Base-by-base conservation (phyloP, 805 yeast species). In the Dipodascus geniculatus region DNA sequence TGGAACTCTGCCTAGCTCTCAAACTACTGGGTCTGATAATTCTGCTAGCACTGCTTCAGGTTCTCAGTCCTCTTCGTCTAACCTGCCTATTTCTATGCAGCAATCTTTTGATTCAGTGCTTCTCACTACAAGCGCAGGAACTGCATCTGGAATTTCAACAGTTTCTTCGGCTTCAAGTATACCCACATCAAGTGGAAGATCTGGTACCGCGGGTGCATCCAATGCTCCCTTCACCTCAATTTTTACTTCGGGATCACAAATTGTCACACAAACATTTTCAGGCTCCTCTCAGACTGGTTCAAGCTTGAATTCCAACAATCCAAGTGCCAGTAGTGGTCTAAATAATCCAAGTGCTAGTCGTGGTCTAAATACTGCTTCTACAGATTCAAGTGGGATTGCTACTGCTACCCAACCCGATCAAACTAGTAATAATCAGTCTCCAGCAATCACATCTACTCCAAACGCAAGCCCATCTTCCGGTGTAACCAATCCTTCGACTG, bases 401-500 rank as follows among this genome's bases (percentile, higher is more conserved):
- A 28, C 33, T 6, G 33, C 6, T 6, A 28, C 33, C 11, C 33
- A 28, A 28, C 33, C 33, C 6, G 33, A 28, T 28, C 33, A 28
- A 28, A 47, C 33, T 3, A 20, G 23, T 6, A 19, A 35, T 20
- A 42, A 4, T 20, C 23, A 20, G 8, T 31, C 42, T 49, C 17
- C 22, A 6, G 6, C 23, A 3, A 4, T 31, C 11, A 31, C 17
- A 14, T 23, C 38, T n/a, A 22, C 24, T 23, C 17, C 55, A 28
- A 28, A 6, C 11, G 11, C 33, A 6, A 28, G 33, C 33, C 9
- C 11, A 28, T 11, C 33, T 28, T 28, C 33, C 11, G 33, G 33
- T 28, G 33, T 28, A 11, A 28, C 33, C 44, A 17, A 38, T 38
- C 44, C 58, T 24, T 42, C 49, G 35, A 53, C 42, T 44, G 48